Conservation (phyloP, 257 asterid genomes). For the Ballota nigra region DNA sequence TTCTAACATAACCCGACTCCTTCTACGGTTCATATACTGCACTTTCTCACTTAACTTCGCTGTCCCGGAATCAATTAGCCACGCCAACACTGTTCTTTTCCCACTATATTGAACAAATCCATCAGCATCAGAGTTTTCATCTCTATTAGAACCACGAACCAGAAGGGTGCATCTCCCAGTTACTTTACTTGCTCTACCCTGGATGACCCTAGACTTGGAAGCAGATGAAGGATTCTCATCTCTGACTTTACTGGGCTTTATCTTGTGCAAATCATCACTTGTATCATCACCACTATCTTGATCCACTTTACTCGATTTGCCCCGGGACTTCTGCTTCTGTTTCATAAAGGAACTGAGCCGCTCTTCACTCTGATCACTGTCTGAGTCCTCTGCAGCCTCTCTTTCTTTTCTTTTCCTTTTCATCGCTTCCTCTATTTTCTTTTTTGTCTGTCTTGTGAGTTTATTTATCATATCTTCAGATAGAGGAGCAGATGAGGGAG, state of each 20-base stretch:
- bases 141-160: constrained; percentile 67
- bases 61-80: constrained; percentile 81
- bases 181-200: constrained; percentile 57
- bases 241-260: constrained; percentile 38
- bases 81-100: constrained; percentile 81
- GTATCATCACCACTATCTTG: constrained; percentile 39
- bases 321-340: constrained; percentile 45
- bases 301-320: constrained; percentile 36
- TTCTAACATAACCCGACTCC: constrained; percentile 73
- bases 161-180: constrained; percentile 81
- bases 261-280: constrained; percentile 38
- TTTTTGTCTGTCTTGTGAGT: constrained; percentile 80
- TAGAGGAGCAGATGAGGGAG: constrained; percentile 55
- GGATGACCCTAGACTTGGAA: constrained; percentile 38
- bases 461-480: constrained; percentile 75
- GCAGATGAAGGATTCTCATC: constrained; percentile 35
- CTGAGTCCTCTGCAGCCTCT: constrained; percentile 48
- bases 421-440: constrained; percentile 70
- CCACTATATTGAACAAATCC: constrained; percentile 77
- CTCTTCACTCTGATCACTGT: constrained; percentile 55
- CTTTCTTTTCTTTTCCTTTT: constrained; percentile 63
- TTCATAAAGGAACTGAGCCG: constrained; percentile 45
- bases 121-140: constrained; percentile 56
- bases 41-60: constrained; percentile 74
- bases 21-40: constrained; percentile 85